Percentiles rank a stretch among this genome's conserved stretches.
These are phyloP conservation scores for Anaeromyces robustus DNA, from an alignment of 192 early-diverging fungal species.

Conservation along the genomic window DNA sequence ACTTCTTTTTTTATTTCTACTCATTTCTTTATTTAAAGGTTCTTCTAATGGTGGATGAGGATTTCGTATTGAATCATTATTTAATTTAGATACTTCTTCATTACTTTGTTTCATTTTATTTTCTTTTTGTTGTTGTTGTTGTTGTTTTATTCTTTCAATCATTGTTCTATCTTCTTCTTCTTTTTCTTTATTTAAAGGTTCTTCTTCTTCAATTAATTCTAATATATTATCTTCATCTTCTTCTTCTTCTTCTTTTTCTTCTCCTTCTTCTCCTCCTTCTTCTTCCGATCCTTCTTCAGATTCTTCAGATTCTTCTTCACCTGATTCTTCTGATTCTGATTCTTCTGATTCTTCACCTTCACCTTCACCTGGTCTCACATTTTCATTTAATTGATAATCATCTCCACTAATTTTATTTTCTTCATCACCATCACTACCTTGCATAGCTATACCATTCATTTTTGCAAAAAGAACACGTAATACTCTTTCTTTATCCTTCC, in stretches of 20 bases:
- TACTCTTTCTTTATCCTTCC: slow-evolving; percentile 40
- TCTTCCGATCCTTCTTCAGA: neutral
- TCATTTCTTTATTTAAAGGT: neutral
- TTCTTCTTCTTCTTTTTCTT: too few species aligned
- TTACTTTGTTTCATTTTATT: neutral
- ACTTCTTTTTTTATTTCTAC: neutral
- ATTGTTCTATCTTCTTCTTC: too few species aligned
- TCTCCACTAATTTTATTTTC: neutral
- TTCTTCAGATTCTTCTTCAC: neutral
- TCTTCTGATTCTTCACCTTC: neutral
- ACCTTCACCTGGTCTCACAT: neutral
- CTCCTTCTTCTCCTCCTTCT: neutral
- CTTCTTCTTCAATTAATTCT: too few species aligned
- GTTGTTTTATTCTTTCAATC: too few species aligned
- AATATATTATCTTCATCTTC: too few species aligned
- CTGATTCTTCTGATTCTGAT: neutral
- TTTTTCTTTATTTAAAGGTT: too few species aligned
- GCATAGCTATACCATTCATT: slow-evolving; percentile 35
- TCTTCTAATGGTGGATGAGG: neutral
- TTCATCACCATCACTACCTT: neutral
- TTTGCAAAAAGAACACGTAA: slow-evolving; percentile 41
- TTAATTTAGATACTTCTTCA: too few species aligned
- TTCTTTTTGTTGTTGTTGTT: too few species aligned
- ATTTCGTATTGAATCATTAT: neutral
- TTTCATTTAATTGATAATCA: neutral